Evolutionary conservation across 2,329 filamentous ascomycete genomes (phyloP).

Genomic region (Monilinia fructicola): DNA sequence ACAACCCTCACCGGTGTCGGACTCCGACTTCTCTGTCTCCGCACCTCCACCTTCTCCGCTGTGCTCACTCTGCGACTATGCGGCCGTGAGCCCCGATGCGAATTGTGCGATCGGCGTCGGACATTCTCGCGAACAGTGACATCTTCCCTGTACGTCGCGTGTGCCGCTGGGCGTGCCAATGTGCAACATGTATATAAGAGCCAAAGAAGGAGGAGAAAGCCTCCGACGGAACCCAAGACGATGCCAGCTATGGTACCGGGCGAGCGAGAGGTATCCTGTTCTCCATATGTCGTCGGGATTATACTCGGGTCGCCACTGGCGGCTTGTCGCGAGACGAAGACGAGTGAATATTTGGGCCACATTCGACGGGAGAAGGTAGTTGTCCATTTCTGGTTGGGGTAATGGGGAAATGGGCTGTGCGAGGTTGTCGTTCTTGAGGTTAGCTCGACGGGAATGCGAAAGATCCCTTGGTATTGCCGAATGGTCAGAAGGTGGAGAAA

Average conservation of each 20-base stretch:
- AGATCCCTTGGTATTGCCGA: neutral
- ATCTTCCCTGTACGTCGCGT: conserved; percentile 28
- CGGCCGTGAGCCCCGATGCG: conserved; percentile 19
- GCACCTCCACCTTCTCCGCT: conserved; percentile 37
- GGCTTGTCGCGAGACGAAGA: conserved; percentile 12
- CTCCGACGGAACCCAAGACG: conserved; percentile 53
- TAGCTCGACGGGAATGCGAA: neutral
- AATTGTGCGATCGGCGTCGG: conserved; percentile 28
- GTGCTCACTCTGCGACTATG: conserved; percentile 28
- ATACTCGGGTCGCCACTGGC: conserved; percentile 37
- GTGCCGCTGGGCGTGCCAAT: conserved; percentile 23
- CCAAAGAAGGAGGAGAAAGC: conserved; percentile 54
- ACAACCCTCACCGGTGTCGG: conserved; percentile 32
- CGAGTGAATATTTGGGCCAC: neutral
- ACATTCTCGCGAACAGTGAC: conserved; percentile 29
- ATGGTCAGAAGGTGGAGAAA: neutral
- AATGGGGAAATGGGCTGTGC: conserved; percentile 3
- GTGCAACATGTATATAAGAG: conserved; percentile 45
- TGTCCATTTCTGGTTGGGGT: conserved; percentile 4
- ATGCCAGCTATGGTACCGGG: conserved; percentile 62
- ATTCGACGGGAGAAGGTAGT: neutral
- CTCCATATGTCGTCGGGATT: conserved; percentile 62
- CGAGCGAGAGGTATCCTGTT: conserved; percentile 51
- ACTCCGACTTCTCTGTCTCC: conserved; percentile 26
- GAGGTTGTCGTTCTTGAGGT: conserved; percentile 2